Conservation (phyloP, 768 basidiomycete species). For the Pulveroboletus sp. region DNA sequence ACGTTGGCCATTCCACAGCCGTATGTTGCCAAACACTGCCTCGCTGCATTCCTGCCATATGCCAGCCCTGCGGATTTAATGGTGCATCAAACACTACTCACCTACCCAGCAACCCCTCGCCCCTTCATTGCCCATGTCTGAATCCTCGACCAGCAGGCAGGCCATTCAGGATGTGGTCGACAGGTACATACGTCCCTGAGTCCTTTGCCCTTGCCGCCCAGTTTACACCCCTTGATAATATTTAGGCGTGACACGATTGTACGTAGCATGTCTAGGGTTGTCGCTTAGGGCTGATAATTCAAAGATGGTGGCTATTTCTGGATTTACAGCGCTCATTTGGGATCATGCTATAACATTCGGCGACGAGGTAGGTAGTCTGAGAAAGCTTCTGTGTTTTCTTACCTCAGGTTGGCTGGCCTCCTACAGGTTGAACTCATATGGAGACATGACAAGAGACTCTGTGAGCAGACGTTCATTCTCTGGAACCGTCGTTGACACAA, state of each 20-base stretch:
- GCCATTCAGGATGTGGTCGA: neutral
- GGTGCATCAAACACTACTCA: neutral
- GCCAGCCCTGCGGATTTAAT: neutral
- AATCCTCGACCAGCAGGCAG: neutral
- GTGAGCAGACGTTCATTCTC: conserved; percentile 22
- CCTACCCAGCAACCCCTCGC: neutral
- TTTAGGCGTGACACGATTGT: conserved; percentile 10
- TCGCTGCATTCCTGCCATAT: neutral
- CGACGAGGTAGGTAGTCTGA: conserved; percentile 30
- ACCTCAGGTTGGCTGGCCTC: neutral
- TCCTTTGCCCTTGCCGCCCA: neutral
- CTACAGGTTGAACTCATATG: conserved; percentile 35
- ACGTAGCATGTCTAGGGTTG: neutral
- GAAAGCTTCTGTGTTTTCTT: neutral
- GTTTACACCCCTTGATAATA: neutral
- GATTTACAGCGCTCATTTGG: conserved; percentile 49
- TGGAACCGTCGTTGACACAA: neutral
- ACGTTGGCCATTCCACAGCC: neutral
- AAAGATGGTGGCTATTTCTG: conserved; percentile 49
- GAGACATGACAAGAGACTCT: conserved; percentile 31
- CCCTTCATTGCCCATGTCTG: conserved; percentile 3
- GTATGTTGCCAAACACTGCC: neutral
- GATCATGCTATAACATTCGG: conserved; percentile 38
- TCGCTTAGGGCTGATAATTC: neutral
- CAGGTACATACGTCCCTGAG: neutral